Conservation (phyloP, 192 early-diverging fungal genomes). For the Gonapodya prolifera region DNA sequence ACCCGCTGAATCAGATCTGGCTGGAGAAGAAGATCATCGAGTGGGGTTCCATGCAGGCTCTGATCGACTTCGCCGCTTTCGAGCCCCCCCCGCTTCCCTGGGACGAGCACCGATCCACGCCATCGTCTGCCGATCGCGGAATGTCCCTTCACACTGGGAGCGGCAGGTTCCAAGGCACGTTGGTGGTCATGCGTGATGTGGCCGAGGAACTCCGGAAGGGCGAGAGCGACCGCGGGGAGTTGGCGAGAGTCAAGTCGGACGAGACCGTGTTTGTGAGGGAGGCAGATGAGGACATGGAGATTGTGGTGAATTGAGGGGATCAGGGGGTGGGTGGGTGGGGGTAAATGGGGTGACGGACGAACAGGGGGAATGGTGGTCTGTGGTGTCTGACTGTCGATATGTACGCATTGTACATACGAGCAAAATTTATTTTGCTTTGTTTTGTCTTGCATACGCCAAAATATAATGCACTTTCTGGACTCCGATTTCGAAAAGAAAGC, state of each 20-base stretch:
- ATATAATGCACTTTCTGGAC: too few species aligned
- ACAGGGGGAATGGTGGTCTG: too few species aligned
- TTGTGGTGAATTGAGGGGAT: background rate
- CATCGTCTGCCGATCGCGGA: background rate
- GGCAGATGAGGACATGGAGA: background rate
- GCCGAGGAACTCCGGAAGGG: too few species aligned
- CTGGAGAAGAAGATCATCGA: constrained; percentile 76
- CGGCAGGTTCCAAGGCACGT: background rate
- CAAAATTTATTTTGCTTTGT: too few species aligned
- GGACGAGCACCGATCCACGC: too few species aligned
- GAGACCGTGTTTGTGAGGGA: background rate
- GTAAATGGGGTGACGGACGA: too few species aligned
- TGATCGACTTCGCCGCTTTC: constrained; percentile 70
- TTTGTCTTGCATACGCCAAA: too few species aligned
- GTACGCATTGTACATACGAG: too few species aligned
- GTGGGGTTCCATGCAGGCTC: constrained; percentile 86
- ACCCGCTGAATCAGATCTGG: constrained; percentile 32
- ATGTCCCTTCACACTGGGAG: background rate
- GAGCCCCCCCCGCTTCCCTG: background rate
- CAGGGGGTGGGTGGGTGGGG: background rate
- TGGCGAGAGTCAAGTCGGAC: background rate
- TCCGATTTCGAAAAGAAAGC: too few species aligned
- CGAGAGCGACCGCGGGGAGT: background rate
- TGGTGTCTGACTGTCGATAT: too few species aligned
- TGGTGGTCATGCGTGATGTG: too few species aligned